A percentile compares a stretch with the other conserved stretches of the same genome.
Conservation (phyloP, 2,329 filamentous ascomycete species). For the Blastomyces silverae region DNA sequence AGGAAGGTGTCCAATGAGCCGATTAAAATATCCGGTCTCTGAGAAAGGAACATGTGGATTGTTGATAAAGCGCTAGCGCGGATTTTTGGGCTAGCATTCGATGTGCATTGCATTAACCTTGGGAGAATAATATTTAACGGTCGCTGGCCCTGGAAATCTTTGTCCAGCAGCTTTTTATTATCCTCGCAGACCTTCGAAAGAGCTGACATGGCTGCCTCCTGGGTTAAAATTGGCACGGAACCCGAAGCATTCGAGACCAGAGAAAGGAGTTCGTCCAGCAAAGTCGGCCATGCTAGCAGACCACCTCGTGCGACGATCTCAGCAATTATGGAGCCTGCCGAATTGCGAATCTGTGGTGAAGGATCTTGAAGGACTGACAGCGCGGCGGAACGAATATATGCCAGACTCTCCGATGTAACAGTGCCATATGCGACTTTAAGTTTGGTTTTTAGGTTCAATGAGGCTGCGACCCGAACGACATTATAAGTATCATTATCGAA, state of each 20-base stretch:
- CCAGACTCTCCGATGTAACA: conserved; percentile 65
- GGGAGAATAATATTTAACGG: conserved; percentile 85
- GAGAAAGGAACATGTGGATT: conserved; percentile 86
- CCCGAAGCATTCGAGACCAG: conserved; percentile 68
- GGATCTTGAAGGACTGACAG: conserved; percentile 74
- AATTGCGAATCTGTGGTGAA: conserved; percentile 74
- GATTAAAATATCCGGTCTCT: conserved; percentile 74
- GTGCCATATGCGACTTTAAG: conserved; percentile 67
- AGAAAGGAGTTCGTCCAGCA: conserved; percentile 73
- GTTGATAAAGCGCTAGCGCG: conserved; percentile 71
- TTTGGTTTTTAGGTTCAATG: conserved; percentile 94
- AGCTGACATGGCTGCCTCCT: conserved; percentile 90
- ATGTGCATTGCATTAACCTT: conserved; percentile 80
- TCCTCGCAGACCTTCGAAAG: conserved; percentile 96
- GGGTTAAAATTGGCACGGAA: conserved; percentile 61
- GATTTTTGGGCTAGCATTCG: conserved; percentile 67
- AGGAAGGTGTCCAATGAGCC: conserved; percentile 75
- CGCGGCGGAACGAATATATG: conserved; percentile 71
- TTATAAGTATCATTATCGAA: conserved; percentile 59
- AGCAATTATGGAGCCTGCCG: conserved; percentile 88
- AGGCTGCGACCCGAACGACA: conserved; percentile 76
- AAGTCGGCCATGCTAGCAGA: conserved; percentile 81
- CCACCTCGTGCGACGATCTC: conserved; percentile 81
- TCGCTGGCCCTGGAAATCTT: conserved; percentile 79
- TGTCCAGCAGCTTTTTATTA: conserved; percentile 77